These are phyloP conservation scores for Striga hermonthica DNA, from an alignment of 305 asterid species.

Conservation along the genomic window DNA sequence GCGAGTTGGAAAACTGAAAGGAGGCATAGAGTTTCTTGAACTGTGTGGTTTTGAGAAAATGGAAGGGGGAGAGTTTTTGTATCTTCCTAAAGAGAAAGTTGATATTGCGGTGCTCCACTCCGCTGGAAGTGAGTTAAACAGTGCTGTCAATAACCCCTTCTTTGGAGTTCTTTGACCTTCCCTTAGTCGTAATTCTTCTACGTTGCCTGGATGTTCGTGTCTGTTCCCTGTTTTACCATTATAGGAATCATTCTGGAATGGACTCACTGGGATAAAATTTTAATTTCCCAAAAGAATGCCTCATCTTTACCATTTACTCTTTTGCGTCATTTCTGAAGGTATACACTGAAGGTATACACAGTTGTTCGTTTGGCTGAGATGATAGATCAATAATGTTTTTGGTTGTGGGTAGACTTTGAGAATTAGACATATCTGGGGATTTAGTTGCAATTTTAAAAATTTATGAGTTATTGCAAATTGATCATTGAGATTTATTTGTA, in stretches of 20 bases:
- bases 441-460: no score
- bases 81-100: conserved; percentile 73
- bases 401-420: no score
- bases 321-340: background rate
- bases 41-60: conserved; percentile 90
- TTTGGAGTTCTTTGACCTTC: conserved; percentile 74
- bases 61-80: conserved; percentile 84
- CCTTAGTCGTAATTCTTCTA: background rate
- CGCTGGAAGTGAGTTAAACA: conserved; percentile 85
- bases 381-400: no score
- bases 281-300: background rate
- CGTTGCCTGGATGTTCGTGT: conserved; percentile 1
- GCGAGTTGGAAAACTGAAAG: conserved; percentile 83
- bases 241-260: conserved; percentile 8
- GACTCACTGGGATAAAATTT: background rate
- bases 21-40: conserved; percentile 84
- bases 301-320: background rate
- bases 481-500: no score
- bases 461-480: no score
- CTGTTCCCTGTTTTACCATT: conserved; percentile 18
- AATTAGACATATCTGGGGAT: no score
- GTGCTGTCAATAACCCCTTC: conserved; percentile 86
- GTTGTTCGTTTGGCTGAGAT: no score
- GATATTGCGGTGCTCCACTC: conserved; percentile 77
- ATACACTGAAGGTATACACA: no score